Evolutionary conservation across 75 land plant genomes (phyloP).

Genomic region (Selaginella moellendorffii): DNA sequence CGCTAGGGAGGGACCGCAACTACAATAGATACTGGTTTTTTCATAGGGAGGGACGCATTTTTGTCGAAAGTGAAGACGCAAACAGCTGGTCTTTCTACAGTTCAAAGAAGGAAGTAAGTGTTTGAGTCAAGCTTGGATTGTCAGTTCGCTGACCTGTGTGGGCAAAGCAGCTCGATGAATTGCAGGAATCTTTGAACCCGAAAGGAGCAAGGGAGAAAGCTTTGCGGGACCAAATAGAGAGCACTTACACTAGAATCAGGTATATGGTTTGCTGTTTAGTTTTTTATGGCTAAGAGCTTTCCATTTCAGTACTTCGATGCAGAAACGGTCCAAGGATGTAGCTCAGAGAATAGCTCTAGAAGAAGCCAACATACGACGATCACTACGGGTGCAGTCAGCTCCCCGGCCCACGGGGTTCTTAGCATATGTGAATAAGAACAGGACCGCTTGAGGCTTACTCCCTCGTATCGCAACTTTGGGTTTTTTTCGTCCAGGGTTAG

Average conservation of each 20-base stretch:
- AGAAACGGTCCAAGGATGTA: constrained; percentile 56
- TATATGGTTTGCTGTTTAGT: constrained; percentile 36
- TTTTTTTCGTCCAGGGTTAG: background rate
- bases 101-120: constrained; percentile 88
- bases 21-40: constrained; percentile 88
- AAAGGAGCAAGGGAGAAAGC: constrained; percentile 80
- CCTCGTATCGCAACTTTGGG: background rate
- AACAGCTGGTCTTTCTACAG: constrained; percentile 70
- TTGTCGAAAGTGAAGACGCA: constrained; percentile 64
- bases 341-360: constrained; percentile 39
- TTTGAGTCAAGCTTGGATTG: too few relatives aligned
- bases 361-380: constrained; percentile 52
- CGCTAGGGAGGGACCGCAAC: constrained; percentile 67
- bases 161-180: constrained; percentile 77
- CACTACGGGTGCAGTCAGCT: constrained; percentile 62
- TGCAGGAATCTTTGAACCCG: constrained; percentile 57
- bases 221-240: constrained; percentile 56
- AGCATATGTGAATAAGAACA: constrained; percentile 60
- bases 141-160: background rate
- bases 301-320: constrained; percentile 43
- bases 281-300: background rate
- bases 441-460: background rate
- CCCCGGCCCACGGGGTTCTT: constrained; percentile 51
- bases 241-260: constrained; percentile 45
- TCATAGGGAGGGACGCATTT: constrained; percentile 63